Evolutionary conservation across 371 early-diverging fungal species (phyloP).

Genomic region (Hamiltosporidium magnivora): DNA sequence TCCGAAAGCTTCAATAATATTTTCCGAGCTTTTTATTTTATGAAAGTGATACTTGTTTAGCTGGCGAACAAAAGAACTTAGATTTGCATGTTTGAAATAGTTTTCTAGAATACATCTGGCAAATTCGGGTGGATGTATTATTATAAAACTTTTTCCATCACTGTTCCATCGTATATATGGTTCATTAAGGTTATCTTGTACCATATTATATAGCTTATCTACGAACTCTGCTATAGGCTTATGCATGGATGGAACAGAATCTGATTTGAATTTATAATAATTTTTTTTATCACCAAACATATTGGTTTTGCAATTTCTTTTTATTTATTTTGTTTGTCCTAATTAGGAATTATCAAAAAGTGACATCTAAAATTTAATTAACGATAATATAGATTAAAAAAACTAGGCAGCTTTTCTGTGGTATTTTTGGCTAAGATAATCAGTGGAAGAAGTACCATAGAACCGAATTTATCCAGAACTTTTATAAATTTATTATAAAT

Average conservation of each 20-base stretch:
- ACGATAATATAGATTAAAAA: no score
- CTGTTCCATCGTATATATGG: constrained; percentile 42
- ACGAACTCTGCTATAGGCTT: constrained; percentile 29
- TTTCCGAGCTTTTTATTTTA: constrained; percentile 47
- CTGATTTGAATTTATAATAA: background rate
- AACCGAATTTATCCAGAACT: no score
- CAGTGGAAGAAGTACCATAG: no score
- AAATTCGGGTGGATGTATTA: constrained; percentile 46
- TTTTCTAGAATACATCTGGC: constrained; percentile 36
- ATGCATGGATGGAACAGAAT: background rate
- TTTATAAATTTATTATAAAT: no score
- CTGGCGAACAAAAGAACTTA: constrained; percentile 56
- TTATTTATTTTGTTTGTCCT: no score
- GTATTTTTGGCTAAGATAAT: no score
- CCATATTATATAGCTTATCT: constrained; percentile 52
- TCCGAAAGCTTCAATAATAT: constrained; percentile 28
- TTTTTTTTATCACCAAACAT: no score
- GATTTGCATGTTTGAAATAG: constrained; percentile 51
- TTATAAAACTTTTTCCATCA: constrained; percentile 41
- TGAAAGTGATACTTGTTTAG: constrained; percentile 57
- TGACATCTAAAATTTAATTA: no score
- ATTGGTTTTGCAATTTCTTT: no score
- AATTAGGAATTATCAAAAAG: no score
- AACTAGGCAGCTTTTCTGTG: no score
- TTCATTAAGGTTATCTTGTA: constrained; percentile 36